Evolutionary conservation across 1,139 yeast species (phyloP).

Genomic region (Yamadazyma epiphylla): DNA sequence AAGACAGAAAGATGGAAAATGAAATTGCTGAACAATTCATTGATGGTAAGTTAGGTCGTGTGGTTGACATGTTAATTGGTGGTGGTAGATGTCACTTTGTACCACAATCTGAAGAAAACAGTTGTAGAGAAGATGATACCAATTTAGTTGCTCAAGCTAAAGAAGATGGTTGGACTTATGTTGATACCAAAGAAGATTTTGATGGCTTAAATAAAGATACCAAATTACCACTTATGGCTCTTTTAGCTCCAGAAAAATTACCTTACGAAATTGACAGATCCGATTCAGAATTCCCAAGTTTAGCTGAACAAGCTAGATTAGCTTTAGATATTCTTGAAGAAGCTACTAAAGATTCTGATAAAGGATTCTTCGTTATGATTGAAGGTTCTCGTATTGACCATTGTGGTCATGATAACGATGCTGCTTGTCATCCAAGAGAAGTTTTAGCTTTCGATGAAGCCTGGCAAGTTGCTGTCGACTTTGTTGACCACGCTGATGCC

Average conservation of each 20-base stretch:
- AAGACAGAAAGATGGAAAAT: slow-evolving; percentile 63
- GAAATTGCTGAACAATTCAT: slow-evolving; percentile 81
- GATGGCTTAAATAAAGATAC: slow-evolving; percentile 45
- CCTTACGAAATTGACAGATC: slow-evolving; percentile 79
- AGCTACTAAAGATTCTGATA: slow-evolving; percentile 64
- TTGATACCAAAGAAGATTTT: slow-evolving; percentile 52
- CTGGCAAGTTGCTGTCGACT: slow-evolving; percentile 63
- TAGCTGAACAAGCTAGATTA: slow-evolving; percentile 67
- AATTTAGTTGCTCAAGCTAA: slow-evolving; percentile 61
- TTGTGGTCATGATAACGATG: slow-evolving; percentile 87
- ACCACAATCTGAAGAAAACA: slow-evolving; percentile 40
- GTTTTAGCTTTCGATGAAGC: slow-evolving; percentile 65
- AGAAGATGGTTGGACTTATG: slow-evolving; percentile 63
- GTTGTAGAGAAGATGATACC: slow-evolving; percentile 68
- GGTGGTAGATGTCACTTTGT: slow-evolving; percentile 84
- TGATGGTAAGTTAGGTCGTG: slow-evolving; percentile 61
- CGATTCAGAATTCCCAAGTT: slow-evolving; percentile 55
- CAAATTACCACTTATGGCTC: slow-evolving; percentile 67
- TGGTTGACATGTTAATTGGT: slow-evolving; percentile 80
- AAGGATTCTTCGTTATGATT: slow-evolving; percentile 77
- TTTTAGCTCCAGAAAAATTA: slow-evolving; percentile 67
- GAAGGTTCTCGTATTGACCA: slow-evolving; percentile 93
- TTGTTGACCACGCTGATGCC: slow-evolving; percentile 57
- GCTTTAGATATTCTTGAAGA: slow-evolving; percentile 63
- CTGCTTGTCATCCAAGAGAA: slow-evolving; percentile 40